Evolutionary conservation across 176 grass and related monocot species (phyloP).

Genomic region (Oryza officinalis): DNA sequence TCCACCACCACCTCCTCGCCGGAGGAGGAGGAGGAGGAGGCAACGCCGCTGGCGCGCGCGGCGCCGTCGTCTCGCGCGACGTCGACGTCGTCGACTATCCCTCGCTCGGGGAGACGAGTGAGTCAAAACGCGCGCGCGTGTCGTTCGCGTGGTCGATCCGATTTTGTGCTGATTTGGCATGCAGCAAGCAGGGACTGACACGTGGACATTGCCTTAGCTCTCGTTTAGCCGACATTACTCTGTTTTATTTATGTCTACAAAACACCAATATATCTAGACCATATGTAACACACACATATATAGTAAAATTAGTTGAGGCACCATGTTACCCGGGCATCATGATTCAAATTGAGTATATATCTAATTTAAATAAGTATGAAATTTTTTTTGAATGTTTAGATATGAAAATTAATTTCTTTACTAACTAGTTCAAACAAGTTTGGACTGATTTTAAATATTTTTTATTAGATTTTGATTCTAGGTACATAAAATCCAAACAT

Average conservation of each 20-base stretch:
- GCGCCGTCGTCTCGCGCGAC: neutral
- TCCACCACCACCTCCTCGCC: constrained; percentile 14
- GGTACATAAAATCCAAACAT: too few species aligned
- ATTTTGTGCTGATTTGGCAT: neutral
- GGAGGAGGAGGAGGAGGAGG: neutral
- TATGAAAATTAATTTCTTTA: too few species aligned
- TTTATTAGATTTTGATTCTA: too few species aligned
- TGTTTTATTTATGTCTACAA: neutral
- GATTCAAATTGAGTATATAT: too few species aligned
- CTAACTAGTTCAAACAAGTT: too few species aligned
- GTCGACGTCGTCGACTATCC: constrained; percentile 28
- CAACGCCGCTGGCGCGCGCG: constrained; percentile 16
- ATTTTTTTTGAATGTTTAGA: too few species aligned
- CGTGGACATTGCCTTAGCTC: neutral
- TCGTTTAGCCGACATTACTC: neutral
- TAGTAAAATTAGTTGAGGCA: too few species aligned
- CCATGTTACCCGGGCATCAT: too few species aligned
- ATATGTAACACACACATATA: too few species aligned
- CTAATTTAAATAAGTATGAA: too few species aligned
- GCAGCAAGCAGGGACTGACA: neutral
- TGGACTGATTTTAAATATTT: too few species aligned
- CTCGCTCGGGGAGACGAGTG: neutral
- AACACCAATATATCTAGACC: too few species aligned
- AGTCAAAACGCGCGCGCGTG: constrained; percentile 19
- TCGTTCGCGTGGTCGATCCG: constrained; percentile 8